Percentiles rank a stretch among this genome's conserved stretches.
Evolutionary conservation across 495 filamentous ascomycete species (phyloP).

Genomic region (Daldinia concentrica): DNA sequence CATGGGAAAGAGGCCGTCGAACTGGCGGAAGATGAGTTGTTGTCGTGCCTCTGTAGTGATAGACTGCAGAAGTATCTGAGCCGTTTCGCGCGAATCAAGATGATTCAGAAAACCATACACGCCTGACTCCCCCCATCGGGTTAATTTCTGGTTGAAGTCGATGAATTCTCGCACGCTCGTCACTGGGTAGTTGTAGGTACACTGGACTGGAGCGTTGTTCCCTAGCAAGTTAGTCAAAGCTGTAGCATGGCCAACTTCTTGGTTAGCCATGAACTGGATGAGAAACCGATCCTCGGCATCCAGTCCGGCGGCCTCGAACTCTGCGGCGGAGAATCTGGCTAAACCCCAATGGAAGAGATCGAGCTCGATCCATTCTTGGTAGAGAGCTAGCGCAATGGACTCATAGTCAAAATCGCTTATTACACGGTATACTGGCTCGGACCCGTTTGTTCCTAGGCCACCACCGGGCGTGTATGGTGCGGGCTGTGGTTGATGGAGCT

Average conservation of each 20-base stretch:
- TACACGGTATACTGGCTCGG: slow-evolving; percentile 74
- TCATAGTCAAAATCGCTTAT: slow-evolving; percentile 80
- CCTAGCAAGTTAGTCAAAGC: slow-evolving; percentile 86
- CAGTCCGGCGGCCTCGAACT: slow-evolving; percentile 75
- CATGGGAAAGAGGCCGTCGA: slow-evolving; percentile 85
- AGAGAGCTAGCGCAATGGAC: slow-evolving; percentile 73
- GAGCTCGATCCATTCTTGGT: slow-evolving; percentile 88
- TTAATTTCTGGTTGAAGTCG: slow-evolving; percentile 88
- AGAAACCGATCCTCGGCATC: slow-evolving; percentile 73
- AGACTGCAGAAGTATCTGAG: slow-evolving; percentile 74
- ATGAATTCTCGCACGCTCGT: slow-evolving; percentile 79
- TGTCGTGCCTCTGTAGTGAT: slow-evolving; percentile 88
- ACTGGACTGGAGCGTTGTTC: slow-evolving; percentile 73
- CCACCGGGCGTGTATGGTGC: slow-evolving; percentile 79
- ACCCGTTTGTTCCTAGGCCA: slow-evolving; percentile 83
- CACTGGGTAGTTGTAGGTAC: slow-evolving; percentile 85
- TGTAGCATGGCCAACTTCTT: slow-evolving; percentile 84
- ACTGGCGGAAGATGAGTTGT: slow-evolving; percentile 89
- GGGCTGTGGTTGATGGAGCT: slow-evolving; percentile 69
- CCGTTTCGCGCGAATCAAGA: slow-evolving; percentile 79
- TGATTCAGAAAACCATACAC: slow-evolving; percentile 88
- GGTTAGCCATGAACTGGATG: slow-evolving; percentile 85
- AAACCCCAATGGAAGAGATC: slow-evolving; percentile 88
- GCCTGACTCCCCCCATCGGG: slow-evolving; percentile 82
- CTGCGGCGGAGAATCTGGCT: slow-evolving; percentile 70